These are phyloP conservation scores for Tagetes erecta DNA, from an alignment of 129 eudicot genomes.

Conservation along the genomic window DNA sequence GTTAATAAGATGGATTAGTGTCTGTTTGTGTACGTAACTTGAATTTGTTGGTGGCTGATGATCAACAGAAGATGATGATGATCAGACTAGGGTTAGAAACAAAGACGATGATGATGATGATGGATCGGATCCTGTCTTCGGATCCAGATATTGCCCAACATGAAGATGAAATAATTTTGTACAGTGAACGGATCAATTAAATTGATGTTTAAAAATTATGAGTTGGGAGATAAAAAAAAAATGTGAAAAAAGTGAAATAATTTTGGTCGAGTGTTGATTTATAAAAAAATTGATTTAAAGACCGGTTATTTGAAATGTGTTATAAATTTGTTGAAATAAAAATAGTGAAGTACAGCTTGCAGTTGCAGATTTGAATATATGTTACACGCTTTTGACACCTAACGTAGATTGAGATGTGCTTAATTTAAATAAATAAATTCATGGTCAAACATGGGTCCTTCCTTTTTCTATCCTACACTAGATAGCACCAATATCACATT, in stretches of 20 bases:
- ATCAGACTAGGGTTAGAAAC: not conserved
- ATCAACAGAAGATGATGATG: constrained; percentile 13
- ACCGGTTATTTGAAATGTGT: too few species aligned
- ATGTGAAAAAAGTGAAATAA: too few species aligned
- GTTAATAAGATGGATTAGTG: constrained; percentile 48
- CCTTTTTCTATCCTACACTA: not conserved
- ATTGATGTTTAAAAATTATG: not conserved
- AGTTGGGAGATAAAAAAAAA: constrained; percentile 1
- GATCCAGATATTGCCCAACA: constrained; percentile 12
- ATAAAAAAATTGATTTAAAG: too few species aligned
- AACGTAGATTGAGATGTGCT: not conserved
- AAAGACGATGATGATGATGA: constrained; percentile 13
- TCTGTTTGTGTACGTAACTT: not conserved
- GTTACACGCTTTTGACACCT: too few species aligned
- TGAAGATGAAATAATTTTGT: constrained; percentile 25
- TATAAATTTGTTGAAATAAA: too few species aligned
- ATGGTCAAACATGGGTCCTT: not conserved
- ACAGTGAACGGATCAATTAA: constrained; percentile 3
- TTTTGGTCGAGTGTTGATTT: too few species aligned
- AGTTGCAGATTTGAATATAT: constrained; percentile 17
- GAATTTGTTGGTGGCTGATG: constrained; percentile 32
- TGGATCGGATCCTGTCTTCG: not conserved
- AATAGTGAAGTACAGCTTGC: constrained; percentile 23
- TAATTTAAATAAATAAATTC: too few species aligned
- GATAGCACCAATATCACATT: not conserved